These are phyloP conservation scores for Starmerella apis DNA, from an alignment of 805 yeast genomes.

Conservation along the genomic window DNA sequence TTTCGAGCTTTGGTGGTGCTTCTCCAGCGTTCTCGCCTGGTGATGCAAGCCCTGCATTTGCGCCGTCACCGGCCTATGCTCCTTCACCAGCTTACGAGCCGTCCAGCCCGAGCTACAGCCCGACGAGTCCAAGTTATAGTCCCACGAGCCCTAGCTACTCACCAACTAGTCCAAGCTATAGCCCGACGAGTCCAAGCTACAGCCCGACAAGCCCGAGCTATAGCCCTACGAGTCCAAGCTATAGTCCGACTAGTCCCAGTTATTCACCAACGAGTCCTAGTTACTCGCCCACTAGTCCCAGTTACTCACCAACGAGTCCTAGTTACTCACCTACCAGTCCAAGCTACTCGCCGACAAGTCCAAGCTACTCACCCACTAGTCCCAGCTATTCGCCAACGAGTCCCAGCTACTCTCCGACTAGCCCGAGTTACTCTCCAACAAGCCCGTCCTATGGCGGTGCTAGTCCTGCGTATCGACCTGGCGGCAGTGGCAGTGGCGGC, in stretches of 20 bases:
- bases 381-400: conserved; percentile 52
- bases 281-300: conserved; percentile 71
- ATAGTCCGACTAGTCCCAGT: conserved; percentile 46
- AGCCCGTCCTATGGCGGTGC: conserved; percentile 49
- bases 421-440: conserved; percentile 63
- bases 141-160: conserved; percentile 57
- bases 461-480: conserved; percentile 7
- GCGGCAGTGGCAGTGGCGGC: conserved; percentile 5
- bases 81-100: conserved; percentile 70
- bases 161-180: conserved; percentile 25
- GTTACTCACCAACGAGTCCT: conserved; percentile 72
- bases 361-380: conserved; percentile 65
- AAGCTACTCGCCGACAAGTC: conserved; percentile 54
- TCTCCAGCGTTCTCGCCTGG: conserved; percentile 55
- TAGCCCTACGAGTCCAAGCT: conserved; percentile 53
- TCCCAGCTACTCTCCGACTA: conserved; percentile 69
- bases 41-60: conserved; percentile 58
- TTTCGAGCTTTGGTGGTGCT: conserved; percentile 38
- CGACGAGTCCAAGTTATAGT: conserved; percentile 61
- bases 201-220: conserved; percentile 62
- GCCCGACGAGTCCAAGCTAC: conserved; percentile 32
- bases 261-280: conserved; percentile 58
- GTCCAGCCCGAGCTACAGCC: conserved; percentile 45
- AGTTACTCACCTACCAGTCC: conserved; percentile 72
- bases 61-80: conserved; percentile 59